Evolutionary conservation across 306 rosid genomes (phyloP).

Genomic region (Inga leiocalycina): DNA sequence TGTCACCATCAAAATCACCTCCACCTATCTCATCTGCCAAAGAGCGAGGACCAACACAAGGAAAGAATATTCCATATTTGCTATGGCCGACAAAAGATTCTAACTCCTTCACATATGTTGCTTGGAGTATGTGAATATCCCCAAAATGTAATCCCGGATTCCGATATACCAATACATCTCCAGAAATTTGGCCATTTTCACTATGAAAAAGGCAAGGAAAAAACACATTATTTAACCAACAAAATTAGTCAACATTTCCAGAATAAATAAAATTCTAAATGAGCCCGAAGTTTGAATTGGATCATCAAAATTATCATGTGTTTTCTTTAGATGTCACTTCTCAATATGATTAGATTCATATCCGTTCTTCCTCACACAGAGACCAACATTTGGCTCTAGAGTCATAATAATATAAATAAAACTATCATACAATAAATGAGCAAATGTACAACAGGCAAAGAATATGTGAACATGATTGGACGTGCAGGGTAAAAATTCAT

Average conservation of each 20-base stretch:
- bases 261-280: not conserved
- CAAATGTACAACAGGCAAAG: not conserved
- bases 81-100: conserved; percentile 62
- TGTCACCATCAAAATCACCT: conserved; percentile 95
- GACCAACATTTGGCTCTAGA: not conserved
- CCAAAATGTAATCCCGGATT: conserved; percentile 90
- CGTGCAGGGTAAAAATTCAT: not conserved
- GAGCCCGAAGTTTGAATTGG: not conserved
- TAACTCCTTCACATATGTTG: conserved; percentile 52
- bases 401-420: not conserved
- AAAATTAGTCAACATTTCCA: not conserved
- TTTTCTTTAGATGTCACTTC: not conserved
- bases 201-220: conserved; percentile 35
- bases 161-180: conserved; percentile 74
- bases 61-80: conserved; percentile 78
- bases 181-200: conserved; percentile 66
- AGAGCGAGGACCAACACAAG: conserved; percentile 76
- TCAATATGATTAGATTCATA: not conserved
- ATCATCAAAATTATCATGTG: not conserved
- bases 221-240: not conserved
- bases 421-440: not conserved
- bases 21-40: conserved; percentile 82
- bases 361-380: not conserved
- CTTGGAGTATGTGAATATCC: conserved; percentile 68
- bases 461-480: not conserved